Base-by-base conservation (phyloP, 345 rosid species). In the Bruguiera parviflora region DNA sequence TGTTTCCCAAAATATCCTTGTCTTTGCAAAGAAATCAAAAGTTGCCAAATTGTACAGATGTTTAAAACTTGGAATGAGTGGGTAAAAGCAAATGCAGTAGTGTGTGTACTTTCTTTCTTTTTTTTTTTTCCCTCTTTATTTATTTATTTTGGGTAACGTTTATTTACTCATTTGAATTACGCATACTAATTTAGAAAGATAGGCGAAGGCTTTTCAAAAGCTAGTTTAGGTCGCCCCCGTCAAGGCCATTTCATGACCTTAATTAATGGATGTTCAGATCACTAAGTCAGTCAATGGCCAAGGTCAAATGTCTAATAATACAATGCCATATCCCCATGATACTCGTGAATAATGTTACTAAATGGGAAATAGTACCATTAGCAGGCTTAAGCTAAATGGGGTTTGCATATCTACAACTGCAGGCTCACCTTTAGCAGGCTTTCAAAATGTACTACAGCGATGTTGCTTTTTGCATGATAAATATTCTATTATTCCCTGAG, bases 401-500 rank as follows among this genome's bases (percentile, higher is more conserved):
- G 74, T 67, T 57, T 39, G 69, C 65, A 71, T 8, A 33, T 33
- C 37, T 33, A 64, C 28, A 22, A 27, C 33, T 29, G 51, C 18
- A 49, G 47, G 13, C 24, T 7, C 53, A 31, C 25, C 70, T 77
- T 71, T 74, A 67, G 65, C 78, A 75, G 78, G 68, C 81, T 75
- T 78, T 82, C 63, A 65, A 64, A 68, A 73, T 73, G 72, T 71
- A 68, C 61, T 5, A 20, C 43, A 15, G 47, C 31, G 53, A 55
- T 29, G 53, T 58, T 70, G 66, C 66, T 65, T 71, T 67, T 72
- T 37, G 18, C 49, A 22, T 10, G 33, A 60, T 68, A 80, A 71
- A 71, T 77, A 80, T 82, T 82, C 78, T 68, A 77, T 77, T 74
- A 70, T 80, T 80, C 88, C 56, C 72, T 64, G 74, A 75, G 81